A percentile compares a stretch with the other conserved stretches of the same genome.
These are phyloP conservation scores for Chiua virens DNA, from an alignment of 768 basidiomycete genomes.

Conservation along the genomic window DNA sequence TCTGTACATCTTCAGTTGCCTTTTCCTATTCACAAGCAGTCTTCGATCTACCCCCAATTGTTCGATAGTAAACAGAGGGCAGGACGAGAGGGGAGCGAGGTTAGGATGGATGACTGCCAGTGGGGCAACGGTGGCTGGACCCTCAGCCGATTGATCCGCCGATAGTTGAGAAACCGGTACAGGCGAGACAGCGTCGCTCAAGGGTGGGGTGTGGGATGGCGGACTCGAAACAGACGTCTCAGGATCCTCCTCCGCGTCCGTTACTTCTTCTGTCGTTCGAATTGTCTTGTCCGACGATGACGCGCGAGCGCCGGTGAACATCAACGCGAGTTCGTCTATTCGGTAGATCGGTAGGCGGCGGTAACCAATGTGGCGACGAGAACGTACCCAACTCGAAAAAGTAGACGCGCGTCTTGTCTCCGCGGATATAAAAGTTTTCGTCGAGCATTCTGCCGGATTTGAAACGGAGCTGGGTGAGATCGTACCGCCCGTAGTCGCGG, in stretches of 20 bases:
- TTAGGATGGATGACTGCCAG: constrained; percentile 33
- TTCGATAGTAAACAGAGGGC: constrained; percentile 74
- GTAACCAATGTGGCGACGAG: not conserved
- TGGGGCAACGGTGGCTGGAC: not conserved
- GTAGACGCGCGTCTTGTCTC: constrained; percentile 96
- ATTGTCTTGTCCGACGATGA: constrained; percentile 33
- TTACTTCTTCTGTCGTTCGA: constrained; percentile 33
- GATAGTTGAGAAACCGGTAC: not conserved
- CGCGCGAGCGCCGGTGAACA: constrained; percentile 68
- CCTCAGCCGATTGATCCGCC: not conserved
- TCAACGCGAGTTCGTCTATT: constrained; percentile 72
- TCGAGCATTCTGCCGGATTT: constrained; percentile 84
- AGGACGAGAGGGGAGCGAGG: constrained; percentile 24
- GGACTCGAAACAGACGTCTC: constrained; percentile 2
- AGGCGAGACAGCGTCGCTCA: constrained; percentile 1
- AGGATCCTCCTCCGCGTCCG: constrained; percentile 32
- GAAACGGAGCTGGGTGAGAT: constrained; percentile 93
- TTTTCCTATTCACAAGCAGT: constrained; percentile 88
- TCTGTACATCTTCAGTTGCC: constrained; percentile 95
- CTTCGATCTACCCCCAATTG: constrained; percentile 90
- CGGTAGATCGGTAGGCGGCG: not conserved
- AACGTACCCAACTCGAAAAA: constrained; percentile 84
- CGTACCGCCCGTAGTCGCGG: constrained; percentile 94
- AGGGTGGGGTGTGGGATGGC: constrained; percentile 6
- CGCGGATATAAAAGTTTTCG: constrained; percentile 94